phyloP scores from a whole-genome alignment of 78 protist species.

The Tieghemostelium lacteum region DNA sequence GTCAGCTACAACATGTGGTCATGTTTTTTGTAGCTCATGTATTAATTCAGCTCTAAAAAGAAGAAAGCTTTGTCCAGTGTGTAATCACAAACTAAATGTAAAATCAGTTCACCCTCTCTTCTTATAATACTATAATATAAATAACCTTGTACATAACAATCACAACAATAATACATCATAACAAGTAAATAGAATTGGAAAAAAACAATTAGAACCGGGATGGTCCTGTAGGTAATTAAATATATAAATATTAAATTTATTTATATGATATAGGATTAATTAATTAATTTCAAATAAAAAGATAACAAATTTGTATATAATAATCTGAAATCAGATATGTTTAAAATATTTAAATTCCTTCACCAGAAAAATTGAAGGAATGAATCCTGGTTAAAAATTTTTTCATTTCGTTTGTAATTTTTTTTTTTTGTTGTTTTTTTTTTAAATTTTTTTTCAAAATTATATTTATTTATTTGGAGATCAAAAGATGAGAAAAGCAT shows the following conservation, averaged over 20 bases:
- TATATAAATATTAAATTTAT: background rate
- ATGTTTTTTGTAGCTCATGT: constrained; percentile 40
- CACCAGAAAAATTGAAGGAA: too few relatives aligned
- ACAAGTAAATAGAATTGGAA: background rate
- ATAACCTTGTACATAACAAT: background rate
- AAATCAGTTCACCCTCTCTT: constrained; percentile 24
- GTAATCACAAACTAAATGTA: constrained; percentile 11
- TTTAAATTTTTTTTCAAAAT: background rate
- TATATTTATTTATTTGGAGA: background rate
- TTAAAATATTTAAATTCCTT: too few relatives aligned
- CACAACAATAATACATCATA: background rate
- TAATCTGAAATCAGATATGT: too few relatives aligned
- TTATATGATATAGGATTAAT: background rate
- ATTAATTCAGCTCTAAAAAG: constrained; percentile 6
- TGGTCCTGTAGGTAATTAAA: too few relatives aligned
- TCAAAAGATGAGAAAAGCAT: background rate
- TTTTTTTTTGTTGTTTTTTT: constrained; percentile 4
- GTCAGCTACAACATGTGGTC: constrained; percentile 39
- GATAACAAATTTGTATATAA: too few relatives aligned
- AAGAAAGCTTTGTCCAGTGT: constrained; percentile 37
- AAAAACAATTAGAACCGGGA: too few relatives aligned
- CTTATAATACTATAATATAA: background rate
- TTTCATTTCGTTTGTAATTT: background rate
- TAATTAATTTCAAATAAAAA: background rate
- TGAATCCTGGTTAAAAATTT: too few relatives aligned